Percentiles rank a stretch among this genome's conserved stretches.
Conservation (phyloP, 495 filamentous ascomycete genomes). For the Letharia lupina region DNA sequence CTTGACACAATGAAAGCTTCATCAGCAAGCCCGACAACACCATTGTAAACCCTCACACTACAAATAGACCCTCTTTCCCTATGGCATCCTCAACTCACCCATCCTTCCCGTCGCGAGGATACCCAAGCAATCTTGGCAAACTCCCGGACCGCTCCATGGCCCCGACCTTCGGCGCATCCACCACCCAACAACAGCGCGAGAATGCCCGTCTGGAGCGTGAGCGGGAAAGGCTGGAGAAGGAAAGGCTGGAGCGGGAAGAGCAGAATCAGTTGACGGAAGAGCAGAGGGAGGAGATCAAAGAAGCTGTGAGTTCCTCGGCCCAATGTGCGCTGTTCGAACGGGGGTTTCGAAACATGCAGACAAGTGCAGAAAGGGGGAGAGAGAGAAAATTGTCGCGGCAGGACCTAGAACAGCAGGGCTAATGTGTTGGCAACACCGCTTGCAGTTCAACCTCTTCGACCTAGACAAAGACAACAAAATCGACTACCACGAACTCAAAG, state of each 20-base stretch:
- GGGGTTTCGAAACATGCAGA: neutral
- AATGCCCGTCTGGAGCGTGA: slow-evolving; percentile 30
- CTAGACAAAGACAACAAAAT: slow-evolving; percentile 90
- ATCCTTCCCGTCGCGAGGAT: slow-evolving; percentile 44
- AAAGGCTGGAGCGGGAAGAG: slow-evolving; percentile 33
- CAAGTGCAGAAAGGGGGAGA: neutral
- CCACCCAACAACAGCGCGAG: slow-evolving; percentile 25
- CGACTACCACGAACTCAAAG: slow-evolving; percentile 96
- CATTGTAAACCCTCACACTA: neutral
- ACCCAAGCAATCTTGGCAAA: slow-evolving; percentile 32
- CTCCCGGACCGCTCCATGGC: slow-evolving; percentile 42
- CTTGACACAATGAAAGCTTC: no score
- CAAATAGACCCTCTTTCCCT: neutral
- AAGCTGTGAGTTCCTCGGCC: slow-evolving; percentile 56
- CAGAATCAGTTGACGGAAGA: slow-evolving; percentile 60
- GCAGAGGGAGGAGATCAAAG: slow-evolving; percentile 80
- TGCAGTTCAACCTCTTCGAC: slow-evolving; percentile 89
- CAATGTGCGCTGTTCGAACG: neutral
- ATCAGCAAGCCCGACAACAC: neutral
- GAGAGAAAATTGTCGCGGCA: neutral
- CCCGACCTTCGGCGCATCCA: slow-evolving; percentile 42
- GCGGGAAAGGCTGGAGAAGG: slow-evolving; percentile 27
- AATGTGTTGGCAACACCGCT: neutral
- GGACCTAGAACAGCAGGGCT: neutral
- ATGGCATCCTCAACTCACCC: slow-evolving; percentile 37